These are phyloP conservation scores for Daldinia childiae DNA, from an alignment of 495 filamentous ascomycete species.

Conservation along the genomic window DNA sequence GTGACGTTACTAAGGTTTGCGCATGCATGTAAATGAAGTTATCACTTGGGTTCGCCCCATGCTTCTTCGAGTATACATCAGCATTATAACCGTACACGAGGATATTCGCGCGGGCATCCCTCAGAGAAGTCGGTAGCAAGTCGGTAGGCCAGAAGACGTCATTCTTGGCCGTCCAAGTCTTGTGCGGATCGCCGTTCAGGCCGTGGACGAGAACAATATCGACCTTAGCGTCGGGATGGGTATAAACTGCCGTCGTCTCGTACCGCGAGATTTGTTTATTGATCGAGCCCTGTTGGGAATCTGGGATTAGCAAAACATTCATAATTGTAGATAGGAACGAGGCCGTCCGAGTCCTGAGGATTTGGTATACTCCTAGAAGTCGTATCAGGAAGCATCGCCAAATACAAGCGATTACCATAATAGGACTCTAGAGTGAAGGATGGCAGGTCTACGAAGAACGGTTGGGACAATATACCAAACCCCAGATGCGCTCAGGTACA, in stretches of 20 bases:
- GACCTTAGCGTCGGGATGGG: slow-evolving; percentile 66
- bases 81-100: slow-evolving; percentile 89
- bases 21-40: slow-evolving; percentile 87
- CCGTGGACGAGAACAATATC: slow-evolving; percentile 85
- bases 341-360: slow-evolving; percentile 8
- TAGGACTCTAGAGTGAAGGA: neutral
- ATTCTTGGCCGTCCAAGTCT: slow-evolving; percentile 75
- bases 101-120: slow-evolving; percentile 70
- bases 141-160: slow-evolving; percentile 81
- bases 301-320: slow-evolving; percentile 34
- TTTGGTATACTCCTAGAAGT: slow-evolving; percentile 13
- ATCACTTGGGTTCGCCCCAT: slow-evolving; percentile 60
- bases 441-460: neutral
- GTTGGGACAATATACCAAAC: neutral
- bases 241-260: slow-evolving; percentile 75
- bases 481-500: slow-evolving; percentile 5
- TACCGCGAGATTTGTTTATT: slow-evolving; percentile 69
- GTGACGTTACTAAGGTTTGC: slow-evolving; percentile 75
- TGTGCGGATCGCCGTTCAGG: slow-evolving; percentile 78
- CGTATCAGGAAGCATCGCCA: slow-evolving; percentile 19
- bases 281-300: slow-evolving; percentile 53
- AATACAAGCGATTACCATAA: slow-evolving; percentile 16
- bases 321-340: slow-evolving; percentile 21
- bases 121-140: slow-evolving; percentile 72
- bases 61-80: slow-evolving; percentile 67